Percentiles rank a stretch among this genome's conserved stretches.
phyloP scores from a whole-genome alignment of 495 filamentous ascomycete species.

The Xylaria castorea region DNA sequence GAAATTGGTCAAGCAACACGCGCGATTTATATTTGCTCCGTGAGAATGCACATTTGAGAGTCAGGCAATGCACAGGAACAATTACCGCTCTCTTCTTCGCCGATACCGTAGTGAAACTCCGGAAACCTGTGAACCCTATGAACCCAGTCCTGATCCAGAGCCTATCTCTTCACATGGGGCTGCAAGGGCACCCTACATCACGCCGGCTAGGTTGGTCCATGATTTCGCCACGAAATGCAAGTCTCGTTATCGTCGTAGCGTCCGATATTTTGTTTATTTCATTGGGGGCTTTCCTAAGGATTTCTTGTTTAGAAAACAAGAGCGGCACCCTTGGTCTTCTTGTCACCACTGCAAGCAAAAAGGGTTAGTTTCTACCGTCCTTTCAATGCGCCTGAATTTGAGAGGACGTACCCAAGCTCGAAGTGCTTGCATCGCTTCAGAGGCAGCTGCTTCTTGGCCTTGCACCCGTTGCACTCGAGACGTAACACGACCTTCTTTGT shows the following conservation, averaged over 20 bases:
- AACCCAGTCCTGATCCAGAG: slow-evolving; percentile 30
- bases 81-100: slow-evolving; percentile 25
- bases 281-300: slow-evolving; percentile 21
- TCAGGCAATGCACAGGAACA: slow-evolving; percentile 21
- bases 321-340: slow-evolving; percentile 99
- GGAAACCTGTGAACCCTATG: slow-evolving; percentile 30
- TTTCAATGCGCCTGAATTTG: not conserved
- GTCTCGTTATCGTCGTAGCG: slow-evolving; percentile 32
- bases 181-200: slow-evolving; percentile 20
- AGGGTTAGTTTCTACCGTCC: slow-evolving; percentile 18
- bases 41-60: slow-evolving; percentile 22
- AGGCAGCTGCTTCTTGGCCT: slow-evolving; percentile 97
- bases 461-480: slow-evolving; percentile 95
- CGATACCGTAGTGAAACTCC: slow-evolving; percentile 31
- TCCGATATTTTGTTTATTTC: slow-evolving; percentile 34
- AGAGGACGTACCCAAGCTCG: slow-evolving; percentile 85
- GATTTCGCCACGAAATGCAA: slow-evolving; percentile 33
- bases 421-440: slow-evolving; percentile 99
- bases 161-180: slow-evolving; percentile 24
- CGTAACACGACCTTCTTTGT: slow-evolving; percentile 99
- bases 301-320: slow-evolving; percentile 84
- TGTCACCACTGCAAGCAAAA: slow-evolving; percentile 82
- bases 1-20: slow-evolving; percentile 7
- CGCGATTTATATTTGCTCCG: slow-evolving; percentile 18
- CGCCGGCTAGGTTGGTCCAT: slow-evolving; percentile 31